Percentiles rank a stretch among this genome's conserved stretches.
These are phyloP conservation scores for Coniochaeta prunicola DNA, from an alignment of 2,329 filamentous ascomycete genomes.

Conservation along the genomic window DNA sequence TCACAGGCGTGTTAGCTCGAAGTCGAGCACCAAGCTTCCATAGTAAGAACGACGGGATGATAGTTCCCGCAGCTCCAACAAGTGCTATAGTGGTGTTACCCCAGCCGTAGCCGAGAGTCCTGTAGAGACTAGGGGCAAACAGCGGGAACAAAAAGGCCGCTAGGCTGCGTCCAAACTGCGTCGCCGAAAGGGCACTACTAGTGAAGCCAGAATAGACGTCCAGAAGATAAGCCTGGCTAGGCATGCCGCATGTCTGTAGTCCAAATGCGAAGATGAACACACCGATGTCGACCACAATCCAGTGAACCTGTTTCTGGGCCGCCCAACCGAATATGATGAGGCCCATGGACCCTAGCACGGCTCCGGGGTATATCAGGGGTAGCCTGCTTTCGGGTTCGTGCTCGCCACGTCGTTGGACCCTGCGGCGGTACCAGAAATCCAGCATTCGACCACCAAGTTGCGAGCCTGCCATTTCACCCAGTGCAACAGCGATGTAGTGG, in stretches of 20 bases:
- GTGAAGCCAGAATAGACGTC: slow-evolving; percentile 39
- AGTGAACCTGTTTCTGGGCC: slow-evolving; percentile 26
- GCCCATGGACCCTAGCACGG: slow-evolving; percentile 31
- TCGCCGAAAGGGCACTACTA: slow-evolving; percentile 37
- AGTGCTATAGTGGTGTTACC: neutral
- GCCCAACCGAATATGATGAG: slow-evolving; percentile 37
- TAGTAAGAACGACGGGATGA: neutral
- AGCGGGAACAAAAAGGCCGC: slow-evolving; percentile 41
- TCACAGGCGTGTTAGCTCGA: neutral
- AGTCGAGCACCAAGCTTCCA: neutral
- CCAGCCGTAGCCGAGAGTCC: slow-evolving; percentile 28
- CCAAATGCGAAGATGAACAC: slow-evolving; percentile 24
- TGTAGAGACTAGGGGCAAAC: slow-evolving; percentile 35
- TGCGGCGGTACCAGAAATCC: slow-evolving; percentile 27
- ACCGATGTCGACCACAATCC: slow-evolving; percentile 29
- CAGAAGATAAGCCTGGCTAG: slow-evolving; percentile 30
- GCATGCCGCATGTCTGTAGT: slow-evolving; percentile 22
- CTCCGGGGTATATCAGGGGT: slow-evolving; percentile 37
- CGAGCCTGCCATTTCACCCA: slow-evolving; percentile 53
- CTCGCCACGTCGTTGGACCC: neutral
- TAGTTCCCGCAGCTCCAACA: neutral
- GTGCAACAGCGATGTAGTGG: slow-evolving; percentile 55
- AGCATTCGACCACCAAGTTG: slow-evolving; percentile 37
- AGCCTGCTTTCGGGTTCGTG: neutral
- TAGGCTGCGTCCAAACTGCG: slow-evolving; percentile 36